Evolutionary conservation across 2,329 filamentous ascomycete species (phyloP).

Genomic region (Bipolaris gigantea): DNA sequence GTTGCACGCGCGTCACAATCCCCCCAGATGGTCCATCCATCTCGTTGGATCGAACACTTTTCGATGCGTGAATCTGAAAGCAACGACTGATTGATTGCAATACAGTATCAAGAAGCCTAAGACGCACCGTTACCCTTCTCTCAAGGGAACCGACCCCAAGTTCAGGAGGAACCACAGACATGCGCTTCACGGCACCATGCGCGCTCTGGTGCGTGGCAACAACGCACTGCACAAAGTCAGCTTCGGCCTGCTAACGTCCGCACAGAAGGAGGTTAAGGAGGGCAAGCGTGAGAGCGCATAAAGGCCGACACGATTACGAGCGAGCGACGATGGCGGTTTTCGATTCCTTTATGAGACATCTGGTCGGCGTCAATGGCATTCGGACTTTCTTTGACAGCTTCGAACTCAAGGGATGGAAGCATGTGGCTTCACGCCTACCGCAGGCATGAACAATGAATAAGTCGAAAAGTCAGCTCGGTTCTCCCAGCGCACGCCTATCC

Average conservation of each 20-base stretch:
- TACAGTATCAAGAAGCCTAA: conserved; percentile 99
- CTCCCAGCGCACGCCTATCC: conserved; percentile 21
- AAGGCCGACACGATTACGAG: conserved; percentile 44
- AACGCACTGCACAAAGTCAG: neutral
- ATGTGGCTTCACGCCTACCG: conserved; percentile 33
- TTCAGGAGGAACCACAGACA: conserved; percentile 99
- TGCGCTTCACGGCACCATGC: conserved; percentile 98
- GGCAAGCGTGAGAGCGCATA: conserved; percentile 89
- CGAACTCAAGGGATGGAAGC: conserved; percentile 40
- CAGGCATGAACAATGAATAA: conserved; percentile 45
- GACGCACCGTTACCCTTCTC: conserved; percentile 97
- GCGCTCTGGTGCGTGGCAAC: conserved; percentile 78
- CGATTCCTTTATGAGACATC: conserved; percentile 46
- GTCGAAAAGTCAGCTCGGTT: conserved; percentile 39
- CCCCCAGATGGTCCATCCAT: neutral
- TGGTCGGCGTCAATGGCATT: conserved; percentile 48
- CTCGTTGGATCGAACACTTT: neutral
- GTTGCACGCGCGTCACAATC: conserved; percentile 15
- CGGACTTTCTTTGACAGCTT: conserved; percentile 44
- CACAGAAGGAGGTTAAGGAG: conserved; percentile 95
- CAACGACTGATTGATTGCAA: conserved; percentile 23
- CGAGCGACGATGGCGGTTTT: conserved; percentile 41
- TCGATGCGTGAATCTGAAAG: conserved; percentile 4
- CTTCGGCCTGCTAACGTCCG: conserved; percentile 27
- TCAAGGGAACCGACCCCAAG: conserved; percentile 99